Evolutionary conservation across 345 rosid species (phyloP).

Genomic region (Dipteronia sinensis): DNA sequence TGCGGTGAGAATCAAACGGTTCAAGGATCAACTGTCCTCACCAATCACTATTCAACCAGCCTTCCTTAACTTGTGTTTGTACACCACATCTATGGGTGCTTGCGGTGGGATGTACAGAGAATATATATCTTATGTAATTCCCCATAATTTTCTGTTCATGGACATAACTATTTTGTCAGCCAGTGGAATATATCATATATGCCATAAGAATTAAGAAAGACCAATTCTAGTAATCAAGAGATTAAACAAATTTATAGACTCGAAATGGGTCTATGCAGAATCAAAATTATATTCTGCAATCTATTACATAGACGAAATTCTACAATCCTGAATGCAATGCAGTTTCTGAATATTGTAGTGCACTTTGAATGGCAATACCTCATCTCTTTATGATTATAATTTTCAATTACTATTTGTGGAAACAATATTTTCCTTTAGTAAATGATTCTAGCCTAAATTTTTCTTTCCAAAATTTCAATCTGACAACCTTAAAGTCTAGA

Average conservation of each 20-base stretch:
- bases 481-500: constrained; percentile 47
- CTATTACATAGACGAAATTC: neutral
- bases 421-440: neutral
- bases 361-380: neutral
- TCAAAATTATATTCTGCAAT: neutral
- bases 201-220: neutral
- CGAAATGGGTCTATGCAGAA: neutral
- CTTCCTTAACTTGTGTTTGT: no score
- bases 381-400: neutral
- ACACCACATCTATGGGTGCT: no score
- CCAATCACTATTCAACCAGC: no score
- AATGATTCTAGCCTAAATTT: neutral
- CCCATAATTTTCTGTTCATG: no score
- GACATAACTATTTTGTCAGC: no score
- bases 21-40: no score
- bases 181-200: no score
- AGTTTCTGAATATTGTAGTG: neutral
- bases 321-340: neutral
- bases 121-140: no score
- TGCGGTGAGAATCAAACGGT: no score
- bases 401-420: neutral
- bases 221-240: neutral
- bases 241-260: no score
- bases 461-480: neutral
- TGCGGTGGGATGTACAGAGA: no score